Conservation (phyloP, 805 yeast species). For the Starmerella vaccinii region DNA sequence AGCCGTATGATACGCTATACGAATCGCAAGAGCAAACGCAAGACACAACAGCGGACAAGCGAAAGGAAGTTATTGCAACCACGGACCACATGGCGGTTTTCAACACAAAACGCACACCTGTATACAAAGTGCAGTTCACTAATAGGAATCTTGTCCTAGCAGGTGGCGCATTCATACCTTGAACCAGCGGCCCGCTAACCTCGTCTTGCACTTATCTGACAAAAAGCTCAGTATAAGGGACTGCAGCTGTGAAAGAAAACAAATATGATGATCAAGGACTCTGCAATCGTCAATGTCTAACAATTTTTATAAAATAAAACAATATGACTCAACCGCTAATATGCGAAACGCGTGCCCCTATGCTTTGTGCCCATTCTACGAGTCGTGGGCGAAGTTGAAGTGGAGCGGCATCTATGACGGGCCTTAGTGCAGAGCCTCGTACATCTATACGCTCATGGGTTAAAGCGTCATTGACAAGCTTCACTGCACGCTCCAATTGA, state of each 20-base stretch:
- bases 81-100: constrained; percentile 87
- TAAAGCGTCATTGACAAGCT: constrained; percentile 15
- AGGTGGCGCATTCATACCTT: constrained; percentile 64
- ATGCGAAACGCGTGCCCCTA: neutral
- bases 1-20: constrained; percentile 38
- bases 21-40: constrained; percentile 28
- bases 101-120: constrained; percentile 88
- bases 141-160: constrained; percentile 83
- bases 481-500: constrained; percentile 20
- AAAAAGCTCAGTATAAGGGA: too few species aligned
- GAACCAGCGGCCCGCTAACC: too few species aligned
- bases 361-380: constrained; percentile 3
- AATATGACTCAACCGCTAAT: too few species aligned
- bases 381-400: neutral
- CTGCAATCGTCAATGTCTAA: neutral
- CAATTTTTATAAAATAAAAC: too few species aligned
- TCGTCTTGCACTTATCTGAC: too few species aligned
- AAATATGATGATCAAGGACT: too few species aligned
- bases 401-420: constrained; percentile 12
- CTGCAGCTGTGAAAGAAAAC: too few species aligned
- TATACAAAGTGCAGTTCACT: constrained; percentile 85
- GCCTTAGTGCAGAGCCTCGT: constrained; percentile 13
- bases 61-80: constrained; percentile 67
- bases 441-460: constrained; percentile 4
- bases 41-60: constrained; percentile 19